phyloP scores from a whole-genome alignment of 345 rosid genomes.

The Microcos paniculata region DNA sequence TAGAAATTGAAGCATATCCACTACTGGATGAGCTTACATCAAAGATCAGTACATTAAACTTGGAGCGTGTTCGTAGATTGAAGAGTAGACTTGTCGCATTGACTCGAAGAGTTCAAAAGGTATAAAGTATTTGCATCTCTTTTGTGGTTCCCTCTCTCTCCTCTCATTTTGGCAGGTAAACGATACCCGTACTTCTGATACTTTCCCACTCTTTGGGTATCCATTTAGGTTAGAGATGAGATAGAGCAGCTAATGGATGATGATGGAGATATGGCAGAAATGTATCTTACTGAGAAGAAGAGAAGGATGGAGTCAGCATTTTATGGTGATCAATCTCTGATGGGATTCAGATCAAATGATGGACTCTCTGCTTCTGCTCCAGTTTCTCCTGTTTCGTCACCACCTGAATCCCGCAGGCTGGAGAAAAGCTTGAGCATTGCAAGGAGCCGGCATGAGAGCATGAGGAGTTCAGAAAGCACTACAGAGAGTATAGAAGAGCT shows the following conservation, averaged over 20 bases:
- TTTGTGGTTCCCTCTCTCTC: background rate
- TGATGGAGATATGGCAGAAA: conserved; percentile 99
- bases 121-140: conserved; percentile 19
- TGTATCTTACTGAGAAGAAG: conserved; percentile 98
- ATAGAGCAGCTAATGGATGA: conserved; percentile 99
- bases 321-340: conserved; percentile 73
- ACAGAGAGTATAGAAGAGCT: conserved; percentile 87
- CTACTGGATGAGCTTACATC: conserved; percentile 92
- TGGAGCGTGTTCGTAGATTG: conserved; percentile 92
- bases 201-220: conserved; percentile 4
- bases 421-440: conserved; percentile 88
- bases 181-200: background rate
- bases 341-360: conserved; percentile 76
- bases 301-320: conserved; percentile 74
- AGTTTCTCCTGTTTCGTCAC: conserved; percentile 91
- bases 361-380: conserved; percentile 84
- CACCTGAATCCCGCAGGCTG: conserved; percentile 73
- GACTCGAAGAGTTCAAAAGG: conserved; percentile 97
- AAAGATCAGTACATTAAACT: conserved; percentile 92
- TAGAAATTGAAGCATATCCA: conserved; percentile 99
- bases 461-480: conserved; percentile 73
- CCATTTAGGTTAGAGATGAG: conserved; percentile 88
- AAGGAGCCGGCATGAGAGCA: conserved; percentile 91
- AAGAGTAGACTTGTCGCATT: conserved; percentile 96
- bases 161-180: conserved; percentile 3